Evolutionary conservation across 306 rosid species (phyloP).

Genomic region (Vigna radiata): DNA sequence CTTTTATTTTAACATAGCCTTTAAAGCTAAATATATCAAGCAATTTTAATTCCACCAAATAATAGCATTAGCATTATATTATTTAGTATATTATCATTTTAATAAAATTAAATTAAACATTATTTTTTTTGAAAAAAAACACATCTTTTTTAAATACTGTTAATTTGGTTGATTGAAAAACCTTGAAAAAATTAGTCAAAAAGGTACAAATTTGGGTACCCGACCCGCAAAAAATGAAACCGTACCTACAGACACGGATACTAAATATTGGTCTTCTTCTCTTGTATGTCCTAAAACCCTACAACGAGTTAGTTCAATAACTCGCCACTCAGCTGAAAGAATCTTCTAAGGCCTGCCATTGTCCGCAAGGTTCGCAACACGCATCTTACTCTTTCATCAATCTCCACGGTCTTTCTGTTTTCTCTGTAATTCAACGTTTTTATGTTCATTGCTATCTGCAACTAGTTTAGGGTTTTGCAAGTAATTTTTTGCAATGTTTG

Average conservation of each 20-base stretch:
- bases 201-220: not conserved
- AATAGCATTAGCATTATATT: too few relatives aligned
- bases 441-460: not conserved
- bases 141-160: too few relatives aligned
- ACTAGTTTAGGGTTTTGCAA: constrained; percentile 1
- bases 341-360: not conserved
- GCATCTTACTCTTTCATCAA: not conserved
- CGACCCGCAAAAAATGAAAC: constrained; percentile 8
- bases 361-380: not conserved
- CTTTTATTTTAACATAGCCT: too few relatives aligned
- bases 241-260: not conserved
- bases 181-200: too few relatives aligned
- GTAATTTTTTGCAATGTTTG: not conserved
- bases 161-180: too few relatives aligned
- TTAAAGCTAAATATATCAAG: too few relatives aligned
- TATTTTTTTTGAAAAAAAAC: too few relatives aligned
- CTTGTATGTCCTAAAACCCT: constrained; percentile 46
- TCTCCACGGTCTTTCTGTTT: not conserved
- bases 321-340: not conserved
- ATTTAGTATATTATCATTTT: too few relatives aligned
- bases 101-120: too few relatives aligned
- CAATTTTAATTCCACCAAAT: too few relatives aligned
- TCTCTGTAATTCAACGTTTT: not conserved
- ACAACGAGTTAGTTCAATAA: not conserved
- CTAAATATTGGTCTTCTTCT: not conserved